phyloP scores from a whole-genome alignment of 352 stramenopile genomes.

The Phytophthora pistaciae region DNA sequence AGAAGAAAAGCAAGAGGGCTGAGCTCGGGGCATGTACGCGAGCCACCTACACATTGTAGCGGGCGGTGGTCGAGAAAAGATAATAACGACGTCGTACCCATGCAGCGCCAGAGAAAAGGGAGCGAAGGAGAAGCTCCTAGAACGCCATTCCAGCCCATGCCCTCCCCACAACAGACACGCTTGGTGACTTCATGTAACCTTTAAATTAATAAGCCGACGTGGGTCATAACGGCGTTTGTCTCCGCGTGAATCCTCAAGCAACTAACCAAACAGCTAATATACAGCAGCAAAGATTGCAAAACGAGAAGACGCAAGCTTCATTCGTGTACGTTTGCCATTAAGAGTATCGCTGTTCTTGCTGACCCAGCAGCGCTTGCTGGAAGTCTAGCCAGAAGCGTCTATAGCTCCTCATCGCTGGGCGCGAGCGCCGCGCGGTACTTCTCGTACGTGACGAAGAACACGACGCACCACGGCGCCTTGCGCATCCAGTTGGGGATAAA shows the following conservation, averaged over 20 bases:
- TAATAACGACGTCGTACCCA: slow-evolving; percentile 8
- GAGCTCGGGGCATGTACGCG: slow-evolving; percentile 12
- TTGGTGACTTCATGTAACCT: slow-evolving; percentile 39
- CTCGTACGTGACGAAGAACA: slow-evolving; percentile 92
- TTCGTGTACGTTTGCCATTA: slow-evolving; percentile 3
- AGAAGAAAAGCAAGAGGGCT: slow-evolving; percentile 11
- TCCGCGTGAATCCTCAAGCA: slow-evolving; percentile 14
- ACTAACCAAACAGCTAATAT: slow-evolving; percentile 17
- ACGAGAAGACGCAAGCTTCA: neutral
- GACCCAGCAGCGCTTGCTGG: slow-evolving; percentile 38
- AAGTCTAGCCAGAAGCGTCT: slow-evolving; percentile 23
- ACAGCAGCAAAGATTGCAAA: slow-evolving; percentile 1
- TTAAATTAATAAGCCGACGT: slow-evolving; percentile 43
- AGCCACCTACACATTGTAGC: slow-evolving; percentile 11
- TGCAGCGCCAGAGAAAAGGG: slow-evolving; percentile 1
- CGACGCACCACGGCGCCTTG: slow-evolving; percentile 86
- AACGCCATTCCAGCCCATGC: neutral
- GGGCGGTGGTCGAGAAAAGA: slow-evolving; percentile 14
- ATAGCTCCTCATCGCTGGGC: slow-evolving; percentile 32
- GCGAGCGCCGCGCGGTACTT: slow-evolving; percentile 66
- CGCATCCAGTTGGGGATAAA: slow-evolving; percentile 91
- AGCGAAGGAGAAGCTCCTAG: slow-evolving; percentile 31
- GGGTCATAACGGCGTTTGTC: neutral
- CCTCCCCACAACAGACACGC: slow-evolving; percentile 7
- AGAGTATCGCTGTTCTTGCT: slow-evolving; percentile 10